These are phyloP conservation scores for Arachis monticola DNA, from an alignment of 331 rosid species.

Conservation along the genomic window DNA sequence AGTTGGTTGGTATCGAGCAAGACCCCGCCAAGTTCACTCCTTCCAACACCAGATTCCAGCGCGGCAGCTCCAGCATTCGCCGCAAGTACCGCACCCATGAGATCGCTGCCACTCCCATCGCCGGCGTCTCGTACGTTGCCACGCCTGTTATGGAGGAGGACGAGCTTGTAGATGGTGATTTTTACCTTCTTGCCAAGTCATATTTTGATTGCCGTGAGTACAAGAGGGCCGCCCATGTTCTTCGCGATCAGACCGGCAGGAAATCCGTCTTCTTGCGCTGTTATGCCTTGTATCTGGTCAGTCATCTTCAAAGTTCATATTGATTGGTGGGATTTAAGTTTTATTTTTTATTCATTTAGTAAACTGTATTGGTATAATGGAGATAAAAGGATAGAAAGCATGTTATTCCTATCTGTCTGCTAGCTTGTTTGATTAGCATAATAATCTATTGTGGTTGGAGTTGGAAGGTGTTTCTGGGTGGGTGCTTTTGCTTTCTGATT, in stretches of 20 bases:
- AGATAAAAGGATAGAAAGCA: not conserved
- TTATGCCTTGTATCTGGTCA: constrained; percentile 78
- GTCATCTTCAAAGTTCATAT: constrained; percentile 31
- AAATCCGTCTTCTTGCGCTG: constrained; percentile 78
- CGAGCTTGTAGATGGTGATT: constrained; percentile 70
- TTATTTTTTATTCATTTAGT: not conserved
- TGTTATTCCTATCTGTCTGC: not conserved
- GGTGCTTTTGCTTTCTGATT: too few species aligned
- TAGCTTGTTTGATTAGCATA: not conserved
- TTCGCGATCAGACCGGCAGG: constrained; percentile 73
- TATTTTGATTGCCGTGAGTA: constrained; percentile 88
- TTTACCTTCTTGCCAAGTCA: constrained; percentile 78
- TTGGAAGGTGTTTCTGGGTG: too few species aligned
- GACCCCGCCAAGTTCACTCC: constrained; percentile 96
- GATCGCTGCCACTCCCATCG: constrained; percentile 54
- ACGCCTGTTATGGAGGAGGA: constrained; percentile 96
- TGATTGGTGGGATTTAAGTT: not conserved
- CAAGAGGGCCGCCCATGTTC: constrained; percentile 82
- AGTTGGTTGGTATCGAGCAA: constrained; percentile 78
- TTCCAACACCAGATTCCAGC: constrained; percentile 85
- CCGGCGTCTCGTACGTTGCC: constrained; percentile 75
- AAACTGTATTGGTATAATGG: not conserved
- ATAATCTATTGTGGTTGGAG: not conserved
- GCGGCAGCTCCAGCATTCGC: constrained; percentile 92
- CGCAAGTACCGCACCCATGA: constrained; percentile 74